Conservation (phyloP, 2,329 filamentous ascomycete species). For the Cercospora zeae-maydis region DNA sequence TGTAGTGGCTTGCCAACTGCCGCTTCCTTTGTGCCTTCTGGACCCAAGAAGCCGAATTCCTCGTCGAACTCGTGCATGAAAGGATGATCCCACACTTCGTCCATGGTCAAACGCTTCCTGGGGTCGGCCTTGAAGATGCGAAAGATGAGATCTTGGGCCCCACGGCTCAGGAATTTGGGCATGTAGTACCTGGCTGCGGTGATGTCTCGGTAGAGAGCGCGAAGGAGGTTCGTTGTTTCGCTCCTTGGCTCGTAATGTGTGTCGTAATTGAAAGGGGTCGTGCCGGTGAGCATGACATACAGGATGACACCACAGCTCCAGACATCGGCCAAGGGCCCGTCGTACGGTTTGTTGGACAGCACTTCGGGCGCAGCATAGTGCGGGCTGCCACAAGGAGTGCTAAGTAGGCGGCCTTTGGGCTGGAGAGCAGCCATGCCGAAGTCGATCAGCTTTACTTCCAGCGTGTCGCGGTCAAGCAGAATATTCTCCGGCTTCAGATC, state of each 20-base stretch:
- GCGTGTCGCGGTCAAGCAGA: slow-evolving; percentile 65
- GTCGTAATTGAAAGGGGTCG: slow-evolving; percentile 68
- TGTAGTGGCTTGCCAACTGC: slow-evolving; percentile 53
- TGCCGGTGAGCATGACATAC: slow-evolving; percentile 80
- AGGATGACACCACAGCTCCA: slow-evolving; percentile 93
- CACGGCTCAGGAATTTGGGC: slow-evolving; percentile 53
- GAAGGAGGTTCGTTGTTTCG: slow-evolving; percentile 63
- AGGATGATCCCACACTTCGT: slow-evolving; percentile 80
- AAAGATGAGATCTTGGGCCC: slow-evolving; percentile 73
- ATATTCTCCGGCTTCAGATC: slow-evolving; percentile 98
- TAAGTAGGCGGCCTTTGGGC: slow-evolving; percentile 71
- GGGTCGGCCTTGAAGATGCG: slow-evolving; percentile 78
- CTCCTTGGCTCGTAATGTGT: too few species aligned
- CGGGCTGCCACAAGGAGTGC: slow-evolving; percentile 90
- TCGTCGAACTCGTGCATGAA: slow-evolving; percentile 76
- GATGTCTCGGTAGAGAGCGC: slow-evolving; percentile 59
- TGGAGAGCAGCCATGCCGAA: slow-evolving; percentile 98
- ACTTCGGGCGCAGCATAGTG: slow-evolving; percentile 96
- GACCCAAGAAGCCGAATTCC: slow-evolving; percentile 64
- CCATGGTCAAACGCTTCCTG: slow-evolving; percentile 71
- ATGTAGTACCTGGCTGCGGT: slow-evolving; percentile 49
- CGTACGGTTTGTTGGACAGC: slow-evolving; percentile 71
- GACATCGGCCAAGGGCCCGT: slow-evolving; percentile 81
- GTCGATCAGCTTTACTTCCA: slow-evolving; percentile 88
- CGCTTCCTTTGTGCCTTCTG: slow-evolving; percentile 48